Evolutionary conservation across 2,329 filamentous ascomycete genomes (phyloP).

Genomic region (Colletotrichum kahawae): DNA sequence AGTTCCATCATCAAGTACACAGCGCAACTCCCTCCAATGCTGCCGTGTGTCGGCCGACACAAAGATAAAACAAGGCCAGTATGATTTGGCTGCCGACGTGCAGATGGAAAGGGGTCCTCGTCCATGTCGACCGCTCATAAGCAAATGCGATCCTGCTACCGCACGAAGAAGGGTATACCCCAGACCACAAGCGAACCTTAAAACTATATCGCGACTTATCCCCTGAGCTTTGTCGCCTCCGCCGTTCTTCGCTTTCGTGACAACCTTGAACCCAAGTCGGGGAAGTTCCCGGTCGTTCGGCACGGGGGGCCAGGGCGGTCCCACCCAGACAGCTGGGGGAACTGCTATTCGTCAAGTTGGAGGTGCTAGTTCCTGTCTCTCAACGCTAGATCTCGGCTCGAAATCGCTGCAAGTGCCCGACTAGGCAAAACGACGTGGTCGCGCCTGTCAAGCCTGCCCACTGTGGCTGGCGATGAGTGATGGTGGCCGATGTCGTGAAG

Average conservation of each 20-base stretch:
- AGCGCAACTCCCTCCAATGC: constrained; percentile 1
- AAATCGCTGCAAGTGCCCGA: not conserved
- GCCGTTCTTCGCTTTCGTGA: not conserved
- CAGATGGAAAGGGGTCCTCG: not conserved
- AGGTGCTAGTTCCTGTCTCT: not conserved
- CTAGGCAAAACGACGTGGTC: not conserved
- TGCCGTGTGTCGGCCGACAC: not conserved
- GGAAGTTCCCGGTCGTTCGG: not conserved
- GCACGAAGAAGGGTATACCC: not conserved
- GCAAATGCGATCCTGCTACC: not conserved
- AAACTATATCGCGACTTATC: not conserved
- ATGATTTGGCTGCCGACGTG: not conserved
- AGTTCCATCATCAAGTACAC: not conserved
- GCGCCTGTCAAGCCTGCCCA: not conserved
- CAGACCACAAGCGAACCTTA: not conserved
- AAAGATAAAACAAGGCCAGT: constrained; percentile 10
- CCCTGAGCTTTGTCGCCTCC: not conserved
- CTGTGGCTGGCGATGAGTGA: not conserved
- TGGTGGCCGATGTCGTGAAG: not conserved
- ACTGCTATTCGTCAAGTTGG: not conserved
- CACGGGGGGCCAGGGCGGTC: not conserved
- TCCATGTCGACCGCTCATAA: not conserved
- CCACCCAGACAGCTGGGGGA: not conserved
- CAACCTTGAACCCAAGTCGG: not conserved
- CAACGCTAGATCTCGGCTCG: not conserved